Percentiles rank a stretch among this genome's conserved stretches.
These are phyloP conservation scores for Glycine soja DNA, from an alignment of 306 rosid species.

Conservation along the genomic window DNA sequence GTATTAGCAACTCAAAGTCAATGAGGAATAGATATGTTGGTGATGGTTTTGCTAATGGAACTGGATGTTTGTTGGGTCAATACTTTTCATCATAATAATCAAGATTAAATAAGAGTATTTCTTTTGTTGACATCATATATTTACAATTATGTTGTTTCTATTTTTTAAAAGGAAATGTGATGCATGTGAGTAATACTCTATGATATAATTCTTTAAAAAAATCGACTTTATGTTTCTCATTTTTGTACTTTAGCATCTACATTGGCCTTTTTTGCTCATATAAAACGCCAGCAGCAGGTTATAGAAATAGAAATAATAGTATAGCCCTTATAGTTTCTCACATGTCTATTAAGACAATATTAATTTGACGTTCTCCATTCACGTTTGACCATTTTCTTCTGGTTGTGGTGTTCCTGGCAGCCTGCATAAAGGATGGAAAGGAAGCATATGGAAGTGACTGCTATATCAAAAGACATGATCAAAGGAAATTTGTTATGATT, in stretches of 20 bases:
- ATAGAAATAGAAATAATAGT: no score
- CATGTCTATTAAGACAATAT: no score
- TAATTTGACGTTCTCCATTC: conserved; percentile 16
- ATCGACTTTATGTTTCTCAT: not conserved
- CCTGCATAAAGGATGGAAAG: conserved; percentile 70
- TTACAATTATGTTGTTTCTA: not conserved
- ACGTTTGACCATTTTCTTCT: conserved; percentile 31
- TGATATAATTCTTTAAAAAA: not conserved
- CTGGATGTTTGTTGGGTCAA: conserved; percentile 82
- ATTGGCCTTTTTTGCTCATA: no score
- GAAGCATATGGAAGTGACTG: conserved; percentile 77
- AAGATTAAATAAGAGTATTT: not conserved
- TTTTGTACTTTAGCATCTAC: not conserved
- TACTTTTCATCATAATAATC: conserved; percentile 2
- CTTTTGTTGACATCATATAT: not conserved
- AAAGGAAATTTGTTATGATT: conserved; percentile 65
- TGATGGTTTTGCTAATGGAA: conserved; percentile 81
- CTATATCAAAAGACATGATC: conserved; percentile 57
- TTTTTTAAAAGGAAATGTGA: not conserved
- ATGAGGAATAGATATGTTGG: conserved; percentile 79
- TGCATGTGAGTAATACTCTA: not conserved
- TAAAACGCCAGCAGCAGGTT: no score
- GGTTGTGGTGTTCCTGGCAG: conserved; percentile 57
- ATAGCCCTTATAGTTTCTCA: no score
- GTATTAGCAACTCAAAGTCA: no score